Percentiles rank a stretch among this genome's conserved stretches.
Conservation (phyloP, 305 asterid species). For the Fraxinus nigra region DNA sequence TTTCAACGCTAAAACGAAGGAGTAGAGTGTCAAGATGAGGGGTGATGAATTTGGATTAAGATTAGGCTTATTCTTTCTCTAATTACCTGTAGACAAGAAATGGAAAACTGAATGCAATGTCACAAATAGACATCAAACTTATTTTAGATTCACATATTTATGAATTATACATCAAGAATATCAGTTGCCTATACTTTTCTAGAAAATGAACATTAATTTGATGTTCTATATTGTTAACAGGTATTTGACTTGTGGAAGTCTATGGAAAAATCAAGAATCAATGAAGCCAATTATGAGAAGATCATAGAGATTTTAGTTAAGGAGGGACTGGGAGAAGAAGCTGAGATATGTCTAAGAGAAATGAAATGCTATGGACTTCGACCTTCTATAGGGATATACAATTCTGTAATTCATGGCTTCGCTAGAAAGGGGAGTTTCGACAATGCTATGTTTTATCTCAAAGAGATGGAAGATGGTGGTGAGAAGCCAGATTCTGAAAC, state of each 20-base stretch:
- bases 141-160: neutral
- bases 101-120: neutral
- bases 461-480: slow-evolving; percentile 28
- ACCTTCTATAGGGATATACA: slow-evolving; percentile 15
- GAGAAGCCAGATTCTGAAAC: slow-evolving; percentile 26
- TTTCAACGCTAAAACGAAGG: neutral
- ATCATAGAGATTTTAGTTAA: slow-evolving; percentile 25
- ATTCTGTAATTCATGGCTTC: slow-evolving; percentile 22
- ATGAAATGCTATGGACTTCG: slow-evolving; percentile 23
- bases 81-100: neutral
- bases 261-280: slow-evolving; percentile 25
- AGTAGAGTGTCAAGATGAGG: neutral
- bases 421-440: slow-evolving; percentile 23
- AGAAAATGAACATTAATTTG: neutral
- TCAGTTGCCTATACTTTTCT: neutral
- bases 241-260: slow-evolving; percentile 32
- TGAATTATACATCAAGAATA: neutral
- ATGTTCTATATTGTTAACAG: neutral
- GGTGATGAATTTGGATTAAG: neutral
- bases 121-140: neutral
- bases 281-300: slow-evolving; percentile 22
- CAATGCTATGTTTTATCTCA: slow-evolving; percentile 25
- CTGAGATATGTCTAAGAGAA: slow-evolving; percentile 18
- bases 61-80: neutral
- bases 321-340: slow-evolving; percentile 29